A percentile compares a stretch with the other conserved stretches of the same genome.
Conservation (phyloP, 306 rosid genomes). For the Vigna trinervia region DNA sequence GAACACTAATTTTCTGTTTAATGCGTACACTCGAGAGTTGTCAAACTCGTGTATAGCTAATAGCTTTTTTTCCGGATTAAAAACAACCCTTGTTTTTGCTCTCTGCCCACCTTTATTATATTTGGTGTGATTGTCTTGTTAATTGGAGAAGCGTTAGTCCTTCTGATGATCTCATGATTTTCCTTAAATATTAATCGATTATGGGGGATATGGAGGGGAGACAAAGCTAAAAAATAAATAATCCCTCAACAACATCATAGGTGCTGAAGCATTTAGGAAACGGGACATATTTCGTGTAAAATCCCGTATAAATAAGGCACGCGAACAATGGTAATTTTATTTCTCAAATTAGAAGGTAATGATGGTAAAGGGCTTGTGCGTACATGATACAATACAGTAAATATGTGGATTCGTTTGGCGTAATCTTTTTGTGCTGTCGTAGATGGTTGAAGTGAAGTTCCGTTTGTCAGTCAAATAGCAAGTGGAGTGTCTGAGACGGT, state of each 20-base stretch:
- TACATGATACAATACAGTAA: background rate
- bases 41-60: constrained; percentile 44
- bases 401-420: background rate
- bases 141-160: background rate
- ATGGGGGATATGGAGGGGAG: background rate
- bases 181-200: background rate
- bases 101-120: constrained; percentile 6
- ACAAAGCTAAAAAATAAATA: background rate
- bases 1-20: constrained; percentile 38
- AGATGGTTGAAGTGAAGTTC: background rate
- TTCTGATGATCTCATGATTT: background rate
- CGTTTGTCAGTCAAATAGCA: background rate
- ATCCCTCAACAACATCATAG: background rate
- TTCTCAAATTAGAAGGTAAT: background rate
- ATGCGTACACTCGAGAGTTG: constrained; percentile 34
- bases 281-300: background rate
- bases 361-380: background rate
- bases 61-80: constrained; percentile 37
- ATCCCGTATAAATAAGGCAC: background rate
- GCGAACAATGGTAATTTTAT: background rate
- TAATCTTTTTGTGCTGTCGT: background rate
- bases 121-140: constrained; percentile 36
- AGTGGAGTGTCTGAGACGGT: background rate
- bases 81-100: constrained; percentile 21
- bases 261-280: background rate